phyloP scores from a whole-genome alignment of 2,329 filamentous ascomycete species.

The Teratosphaeriaceae sp. region DNA sequence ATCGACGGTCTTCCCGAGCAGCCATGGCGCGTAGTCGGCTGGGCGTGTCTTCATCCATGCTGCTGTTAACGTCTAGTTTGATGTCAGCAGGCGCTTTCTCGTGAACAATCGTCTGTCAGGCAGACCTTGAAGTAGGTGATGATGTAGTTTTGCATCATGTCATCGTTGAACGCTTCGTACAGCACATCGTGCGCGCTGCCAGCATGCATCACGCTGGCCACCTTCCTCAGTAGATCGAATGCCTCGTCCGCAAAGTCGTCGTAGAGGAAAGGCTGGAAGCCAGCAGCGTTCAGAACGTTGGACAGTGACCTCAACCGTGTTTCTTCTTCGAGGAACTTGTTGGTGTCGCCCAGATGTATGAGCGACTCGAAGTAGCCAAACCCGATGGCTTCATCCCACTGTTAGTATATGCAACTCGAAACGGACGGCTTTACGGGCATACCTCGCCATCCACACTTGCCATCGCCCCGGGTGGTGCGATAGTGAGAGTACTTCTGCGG shows the following conservation, averaged over 20 bases:
- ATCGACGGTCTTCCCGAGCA: conserved; percentile 51
- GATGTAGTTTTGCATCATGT: conserved; percentile 60
- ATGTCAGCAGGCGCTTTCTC: conserved; percentile 1
- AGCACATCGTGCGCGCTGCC: conserved; percentile 43
- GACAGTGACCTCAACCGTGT: conserved; percentile 65
- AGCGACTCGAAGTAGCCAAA: conserved; percentile 91
- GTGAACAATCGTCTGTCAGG: background rate
- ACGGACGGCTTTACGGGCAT: too few relatives aligned
- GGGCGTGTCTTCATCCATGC: conserved; percentile 75
- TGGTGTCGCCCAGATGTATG: conserved; percentile 57
- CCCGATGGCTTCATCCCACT: conserved; percentile 61
- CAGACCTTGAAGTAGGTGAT: conserved; percentile 71
- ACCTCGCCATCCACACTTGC: conserved; percentile 98
- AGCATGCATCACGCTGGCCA: conserved; percentile 51
- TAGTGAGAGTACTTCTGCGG: conserved; percentile 81
- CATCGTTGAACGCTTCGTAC: conserved; percentile 62
- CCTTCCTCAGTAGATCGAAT: conserved; percentile 57
- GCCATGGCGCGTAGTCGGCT: conserved; percentile 64
- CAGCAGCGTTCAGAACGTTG: conserved; percentile 61
- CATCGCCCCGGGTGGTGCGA: conserved; percentile 82
- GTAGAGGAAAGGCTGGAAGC: conserved; percentile 62
- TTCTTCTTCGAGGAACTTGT: conserved; percentile 62
- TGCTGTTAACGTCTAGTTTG: conserved; percentile 64
- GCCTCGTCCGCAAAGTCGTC: conserved; percentile 81
- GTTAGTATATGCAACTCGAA: conserved; percentile 22